Evolutionary conservation across 257 asterid species (phyloP), one percentile per base, ranked within the genome.

Genomic region (Apocynum venetum): DNA sequence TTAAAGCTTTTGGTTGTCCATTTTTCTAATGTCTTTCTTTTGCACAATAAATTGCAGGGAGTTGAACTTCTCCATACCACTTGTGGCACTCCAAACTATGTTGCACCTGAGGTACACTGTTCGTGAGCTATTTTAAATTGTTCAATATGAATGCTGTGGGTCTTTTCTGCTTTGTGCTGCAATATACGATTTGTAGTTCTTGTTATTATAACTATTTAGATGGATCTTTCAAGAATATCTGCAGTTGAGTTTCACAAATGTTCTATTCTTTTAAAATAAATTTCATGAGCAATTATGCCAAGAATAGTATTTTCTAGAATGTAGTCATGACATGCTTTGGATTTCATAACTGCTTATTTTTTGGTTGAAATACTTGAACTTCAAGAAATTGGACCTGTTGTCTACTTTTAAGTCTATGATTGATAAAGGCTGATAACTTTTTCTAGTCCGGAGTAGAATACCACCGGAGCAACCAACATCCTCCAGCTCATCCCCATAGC

Each of bases 11-110:
- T 10, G 20, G 19, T 19, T 15, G 19, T 66, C 55, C 40, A 20
- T 35, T 35, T 43, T 25, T 66, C 73, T 48, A 8, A 63, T 65
- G 15, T 19, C 41, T 4, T 64, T 36, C 63, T 66, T 14, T 52
- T 48, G 61, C 14, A 19, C 40, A 57, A 84, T 80, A 65, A 81
- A 47, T 76, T 60, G 78, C 91, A 94, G 98, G 98, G 98, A 73
- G 97, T 89, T 77, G 91, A 90, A 76, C 90, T 94, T 85, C 98
- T 94, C 78, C 93, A 94, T 87, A 94, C 98, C 71, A 89, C 97
- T 80, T 94, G 98, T 31, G 98, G 98, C 61, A 94, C 97, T 85
- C 98, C 98, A 85, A 92, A 90, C 85, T 92, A 91, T 90, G 89
- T 92, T 85, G 98, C 98, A 52, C 98, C 98, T 38, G 98, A 92